phyloP scores from a whole-genome alignment of 176 grass and related monocot genomes.

The Aegilops tauschii region DNA sequence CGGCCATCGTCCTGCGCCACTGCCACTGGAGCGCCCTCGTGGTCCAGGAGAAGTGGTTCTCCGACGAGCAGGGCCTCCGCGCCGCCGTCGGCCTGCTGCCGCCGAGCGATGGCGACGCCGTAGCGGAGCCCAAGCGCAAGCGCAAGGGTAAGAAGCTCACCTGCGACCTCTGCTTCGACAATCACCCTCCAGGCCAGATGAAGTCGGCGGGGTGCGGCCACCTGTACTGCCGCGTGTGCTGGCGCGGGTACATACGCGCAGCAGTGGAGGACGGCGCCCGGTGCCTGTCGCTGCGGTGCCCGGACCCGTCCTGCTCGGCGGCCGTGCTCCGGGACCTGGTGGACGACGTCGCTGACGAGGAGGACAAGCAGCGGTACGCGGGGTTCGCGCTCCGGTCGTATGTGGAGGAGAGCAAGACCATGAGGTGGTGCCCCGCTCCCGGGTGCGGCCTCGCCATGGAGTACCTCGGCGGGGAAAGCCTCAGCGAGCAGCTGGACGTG shows the following conservation, averaged over 20 bases:
- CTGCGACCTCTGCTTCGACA: conserved; percentile 37
- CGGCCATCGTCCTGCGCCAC: conserved; percentile 16
- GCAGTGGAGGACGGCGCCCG: conserved; percentile 37
- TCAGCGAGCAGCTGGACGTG: conserved; percentile 9
- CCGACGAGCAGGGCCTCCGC: not conserved
- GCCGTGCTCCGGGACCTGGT: conserved; percentile 35
- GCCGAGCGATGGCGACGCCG: not conserved
- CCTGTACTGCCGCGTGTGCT: conserved; percentile 37
- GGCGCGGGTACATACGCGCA: conserved; percentile 36
- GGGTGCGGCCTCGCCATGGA: conserved; percentile 30
- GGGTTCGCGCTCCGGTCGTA: conserved; percentile 36
- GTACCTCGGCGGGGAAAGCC: not conserved
- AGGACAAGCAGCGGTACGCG: conserved; percentile 17
- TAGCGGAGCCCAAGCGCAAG: not conserved
- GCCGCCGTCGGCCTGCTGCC: conserved; percentile 21
- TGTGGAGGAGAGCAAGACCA: conserved; percentile 42
- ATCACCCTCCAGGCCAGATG: not conserved
- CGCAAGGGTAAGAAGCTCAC: not conserved
- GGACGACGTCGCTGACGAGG: not conserved
- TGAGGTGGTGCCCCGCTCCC: conserved; percentile 41
- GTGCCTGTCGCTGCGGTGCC: conserved; percentile 48
- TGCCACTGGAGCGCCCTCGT: conserved; percentile 11
- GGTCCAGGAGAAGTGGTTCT: conserved; percentile 34
- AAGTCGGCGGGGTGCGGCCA: conserved; percentile 28
- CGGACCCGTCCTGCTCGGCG: conserved; percentile 25